phyloP scores from a whole-genome alignment of 306 rosid genomes.

The Echinosophora koreensis region DNA sequence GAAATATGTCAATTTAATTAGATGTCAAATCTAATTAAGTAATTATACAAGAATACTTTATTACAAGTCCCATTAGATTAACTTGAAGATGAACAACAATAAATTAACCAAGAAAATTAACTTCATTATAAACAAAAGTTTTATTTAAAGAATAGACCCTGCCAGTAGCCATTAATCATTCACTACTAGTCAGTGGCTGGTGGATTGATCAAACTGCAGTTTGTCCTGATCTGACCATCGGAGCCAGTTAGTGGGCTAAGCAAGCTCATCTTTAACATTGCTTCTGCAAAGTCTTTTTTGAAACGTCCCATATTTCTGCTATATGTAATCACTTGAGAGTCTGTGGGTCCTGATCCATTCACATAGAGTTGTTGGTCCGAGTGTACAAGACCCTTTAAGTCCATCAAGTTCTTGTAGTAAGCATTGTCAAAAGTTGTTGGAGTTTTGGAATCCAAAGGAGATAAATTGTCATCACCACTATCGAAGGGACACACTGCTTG shows the following conservation, averaged over 20 bases:
- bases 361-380: conserved; percentile 55
- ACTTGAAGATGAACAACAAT: no score
- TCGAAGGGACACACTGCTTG: conserved; percentile 46
- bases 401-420: conserved; percentile 44
- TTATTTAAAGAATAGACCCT: no score
- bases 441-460: conserved; percentile 25
- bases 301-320: conserved; percentile 34
- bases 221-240: conserved; percentile 43
- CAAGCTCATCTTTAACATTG: conserved; percentile 56
- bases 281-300: conserved; percentile 53
- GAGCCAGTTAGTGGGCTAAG: conserved; percentile 43
- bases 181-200: background rate
- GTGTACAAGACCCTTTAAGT: conserved; percentile 44
- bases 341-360: conserved; percentile 39
- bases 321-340: conserved; percentile 43
- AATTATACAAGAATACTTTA: no score
- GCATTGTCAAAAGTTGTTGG: conserved; percentile 20
- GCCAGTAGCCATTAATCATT: background rate
- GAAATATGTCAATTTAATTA: no score
- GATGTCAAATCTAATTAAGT: no score
- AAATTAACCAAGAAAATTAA: no score
- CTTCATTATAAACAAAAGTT: no score
- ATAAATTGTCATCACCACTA: conserved; percentile 31
- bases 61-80: no score
- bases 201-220: conserved; percentile 35